Percentiles rank a stretch among this genome's conserved stretches.
Conservation (phyloP, 2,329 filamentous ascomycete species). For the Myriosclerotinia curreyana region DNA sequence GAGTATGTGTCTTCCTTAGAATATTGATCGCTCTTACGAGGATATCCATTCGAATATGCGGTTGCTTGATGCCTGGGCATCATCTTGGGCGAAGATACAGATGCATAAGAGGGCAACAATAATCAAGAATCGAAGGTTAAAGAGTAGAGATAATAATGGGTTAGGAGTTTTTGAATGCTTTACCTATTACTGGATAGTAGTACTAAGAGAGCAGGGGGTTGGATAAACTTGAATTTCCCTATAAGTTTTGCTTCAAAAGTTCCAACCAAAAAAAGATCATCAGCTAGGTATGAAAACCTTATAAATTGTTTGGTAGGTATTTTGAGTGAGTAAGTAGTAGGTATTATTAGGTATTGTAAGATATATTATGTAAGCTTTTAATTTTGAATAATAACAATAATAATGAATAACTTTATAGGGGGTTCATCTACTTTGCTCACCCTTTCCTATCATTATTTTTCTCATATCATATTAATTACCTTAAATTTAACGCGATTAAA, state of each 20-base stretch:
- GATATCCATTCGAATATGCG: conserved; percentile 82
- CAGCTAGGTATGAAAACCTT: background rate
- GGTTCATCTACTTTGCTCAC: no score
- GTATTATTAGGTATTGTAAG: no score
- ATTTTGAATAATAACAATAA: no score
- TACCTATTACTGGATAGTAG: no score
- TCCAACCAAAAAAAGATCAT: conserved; percentile 19
- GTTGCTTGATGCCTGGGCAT: conserved; percentile 78
- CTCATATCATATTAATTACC: no score
- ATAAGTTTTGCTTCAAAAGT: background rate
- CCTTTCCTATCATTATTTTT: no score
- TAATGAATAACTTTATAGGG: no score
- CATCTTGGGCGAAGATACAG: conserved; percentile 52
- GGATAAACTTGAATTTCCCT: no score
- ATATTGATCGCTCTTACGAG: conserved; percentile 67
- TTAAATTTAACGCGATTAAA: conserved; percentile 12
- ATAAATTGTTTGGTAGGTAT: background rate
- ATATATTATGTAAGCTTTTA: no score
- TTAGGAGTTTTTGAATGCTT: no score
- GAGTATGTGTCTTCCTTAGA: conserved; percentile 71
- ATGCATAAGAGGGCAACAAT: conserved; percentile 60
- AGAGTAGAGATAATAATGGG: background rate
- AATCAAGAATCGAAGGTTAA: conserved; percentile 28
- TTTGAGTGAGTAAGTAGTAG: no score
- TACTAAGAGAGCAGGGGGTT: conserved; percentile 21